Base-by-base conservation (phyloP, 495 filamentous ascomycete genomes). In the Tetracladium marchalianum region DNA sequence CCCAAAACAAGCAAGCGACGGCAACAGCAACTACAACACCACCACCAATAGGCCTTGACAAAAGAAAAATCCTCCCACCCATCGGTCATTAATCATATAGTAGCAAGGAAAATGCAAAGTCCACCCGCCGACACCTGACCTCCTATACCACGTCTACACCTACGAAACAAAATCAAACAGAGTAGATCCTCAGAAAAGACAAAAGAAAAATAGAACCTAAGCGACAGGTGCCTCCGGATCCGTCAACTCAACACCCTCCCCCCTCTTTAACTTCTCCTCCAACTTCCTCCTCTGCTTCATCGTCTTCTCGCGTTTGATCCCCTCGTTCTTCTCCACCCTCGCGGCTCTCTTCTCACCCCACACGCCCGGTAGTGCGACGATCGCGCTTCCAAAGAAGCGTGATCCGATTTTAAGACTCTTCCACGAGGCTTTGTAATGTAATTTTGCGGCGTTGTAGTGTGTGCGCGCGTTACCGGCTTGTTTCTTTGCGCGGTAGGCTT, bases 261-360 rank as follows among this genome's bases (percentile, higher is more conserved):
- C 18, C 15, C 35, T 16, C 35, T 37, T 47, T 41, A 38, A 27
- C 44, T 16, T 22, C 31, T 39, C 35, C 36, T 44, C 36, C 47
- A 15, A 31, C 37, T 49, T 39, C 46, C 13, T 41, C 51, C 31
- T 40, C 51, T 49, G 41, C 46, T 48, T 31, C 34, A 36, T 41
- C 6, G 34, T 31, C 31, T 22, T 35, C 44, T 48, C 53, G 22
- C 36, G 44, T 42, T 39, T 33, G 24, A 38, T 47, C 17, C 8
- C 33, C 24, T 55, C 53, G 16, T 11, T 44, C 44, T 42, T 42
- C 35, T 22, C 40, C 24, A 39, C 43, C 32, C 22, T 19, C n/a
- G n/a, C 31, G n/a, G 46, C 41, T 18, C 31, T 45, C 41, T 46
- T 49, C 38, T 56, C 49, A n/a, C 41, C 41, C 13, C 43, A 27